Conservation (phyloP, 805 yeast genomes). For the Blastobotrys robertii region DNA sequence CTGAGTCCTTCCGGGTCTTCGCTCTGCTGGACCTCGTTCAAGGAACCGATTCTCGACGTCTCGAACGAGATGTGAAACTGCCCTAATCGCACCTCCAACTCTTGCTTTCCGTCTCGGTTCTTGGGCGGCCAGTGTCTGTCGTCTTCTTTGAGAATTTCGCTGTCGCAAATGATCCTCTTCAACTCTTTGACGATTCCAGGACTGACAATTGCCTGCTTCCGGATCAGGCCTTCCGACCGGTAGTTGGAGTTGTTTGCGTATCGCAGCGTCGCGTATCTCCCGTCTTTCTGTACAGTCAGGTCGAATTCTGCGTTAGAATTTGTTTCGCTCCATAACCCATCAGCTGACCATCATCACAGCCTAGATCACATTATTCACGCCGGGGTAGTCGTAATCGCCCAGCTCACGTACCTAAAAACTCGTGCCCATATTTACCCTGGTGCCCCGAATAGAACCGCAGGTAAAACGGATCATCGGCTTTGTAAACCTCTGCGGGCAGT, state of each 20-base stretch:
- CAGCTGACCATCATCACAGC: too few relatives aligned
- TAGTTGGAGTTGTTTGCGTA: conserved; percentile 41
- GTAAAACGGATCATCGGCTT: conserved; percentile 26
- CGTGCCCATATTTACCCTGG: conserved; percentile 37
- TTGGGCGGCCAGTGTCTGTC: conserved; percentile 35
- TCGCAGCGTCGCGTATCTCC: conserved; percentile 26
- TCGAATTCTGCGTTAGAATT: conserved; percentile 26
- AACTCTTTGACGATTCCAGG: conserved; percentile 29
- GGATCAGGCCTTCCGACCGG: conserved; percentile 33
- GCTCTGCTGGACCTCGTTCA: conserved; percentile 31
- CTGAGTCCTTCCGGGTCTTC: conserved; percentile 38
- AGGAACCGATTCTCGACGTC: conserved; percentile 33
- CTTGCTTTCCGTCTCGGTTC: conserved; percentile 34
- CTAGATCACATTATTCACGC: too few relatives aligned
- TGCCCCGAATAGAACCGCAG: conserved; percentile 38
- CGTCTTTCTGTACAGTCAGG: conserved; percentile 23
- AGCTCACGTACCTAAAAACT: conserved; percentile 29
- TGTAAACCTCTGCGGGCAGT: conserved; percentile 6
- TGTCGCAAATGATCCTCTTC: conserved; percentile 28
- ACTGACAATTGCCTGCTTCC: conserved; percentile 30
- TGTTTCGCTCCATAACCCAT: too few relatives aligned
- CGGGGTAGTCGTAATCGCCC: background rate
- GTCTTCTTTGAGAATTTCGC: conserved; percentile 33
- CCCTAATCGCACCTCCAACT: conserved; percentile 32
- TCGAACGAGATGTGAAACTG: conserved; percentile 28